A percentile compares a stretch with the other conserved stretches of the same genome.
Conservation (phyloP, 306 rosid species). For the Psophocarpus tetragonolobus region DNA sequence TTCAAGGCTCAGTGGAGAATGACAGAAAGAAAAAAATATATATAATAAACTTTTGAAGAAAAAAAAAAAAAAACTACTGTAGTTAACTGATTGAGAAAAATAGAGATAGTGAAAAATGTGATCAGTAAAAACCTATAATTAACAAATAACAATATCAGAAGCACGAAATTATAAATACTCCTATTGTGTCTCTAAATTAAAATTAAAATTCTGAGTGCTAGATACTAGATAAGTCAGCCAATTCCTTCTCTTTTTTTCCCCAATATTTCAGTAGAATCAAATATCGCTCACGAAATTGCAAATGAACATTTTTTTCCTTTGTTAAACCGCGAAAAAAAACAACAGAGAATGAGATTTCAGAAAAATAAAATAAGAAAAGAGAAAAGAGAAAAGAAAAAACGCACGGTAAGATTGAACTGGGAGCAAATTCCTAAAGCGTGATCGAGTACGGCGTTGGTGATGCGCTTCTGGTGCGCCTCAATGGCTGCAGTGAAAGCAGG, state of each 20-base stretch:
- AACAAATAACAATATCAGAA: not conserved
- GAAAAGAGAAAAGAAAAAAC: not conserved
- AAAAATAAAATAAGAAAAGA: not conserved
- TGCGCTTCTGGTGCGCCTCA: slow-evolving; percentile 88
- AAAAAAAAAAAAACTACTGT: not conserved
- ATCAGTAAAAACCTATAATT: not conserved
- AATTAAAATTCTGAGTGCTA: too few relatives aligned
- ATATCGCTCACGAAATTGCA: too few relatives aligned
- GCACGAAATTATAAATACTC: not conserved
- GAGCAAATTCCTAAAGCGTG: slow-evolving; percentile 74
- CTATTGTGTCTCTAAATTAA: not conserved
- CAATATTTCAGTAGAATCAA: too few relatives aligned
- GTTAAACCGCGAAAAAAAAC: too few relatives aligned
- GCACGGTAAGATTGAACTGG: slow-evolving; percentile 49
- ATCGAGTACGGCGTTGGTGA: slow-evolving; percentile 62
- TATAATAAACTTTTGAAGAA: not conserved
- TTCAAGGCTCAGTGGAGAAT: not conserved
- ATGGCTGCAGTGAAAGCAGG: slow-evolving; percentile 92
- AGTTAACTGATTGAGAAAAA: not conserved
- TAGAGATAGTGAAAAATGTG: not conserved
- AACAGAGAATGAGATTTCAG: not conserved
- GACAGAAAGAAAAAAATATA: not conserved
- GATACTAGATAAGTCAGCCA: not conserved
- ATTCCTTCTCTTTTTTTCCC: too few relatives aligned
- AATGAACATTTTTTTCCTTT: too few relatives aligned